Evolutionary conservation across 805 yeast species (phyloP), one percentile per base, ranked within the genome.

Genomic region (Wickerhamiella cacticola): DNA sequence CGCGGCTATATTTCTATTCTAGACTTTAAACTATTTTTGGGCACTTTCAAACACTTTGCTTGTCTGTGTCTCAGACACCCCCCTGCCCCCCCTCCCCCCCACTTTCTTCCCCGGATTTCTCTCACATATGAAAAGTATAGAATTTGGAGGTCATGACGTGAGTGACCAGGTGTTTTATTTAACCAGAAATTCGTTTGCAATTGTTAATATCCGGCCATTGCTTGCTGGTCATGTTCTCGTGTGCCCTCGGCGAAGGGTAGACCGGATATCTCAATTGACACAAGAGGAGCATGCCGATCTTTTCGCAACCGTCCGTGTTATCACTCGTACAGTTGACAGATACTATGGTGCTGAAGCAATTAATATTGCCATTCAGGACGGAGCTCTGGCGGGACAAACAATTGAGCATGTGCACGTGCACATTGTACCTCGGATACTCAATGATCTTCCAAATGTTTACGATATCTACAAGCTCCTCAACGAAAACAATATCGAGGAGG

Each of bases 341-440:
- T 67, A 72, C 10, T 92, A 79, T 62, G 71, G 78, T 29, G 94
- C 96, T 1, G 94, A 88, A 55, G 71, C 95, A 1, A 59, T 87
- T 51, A 94, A 94, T 60, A 73, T 92, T 34, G 89, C 96, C 9
- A 85, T 94, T 50, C 99, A 92, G 62, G 99, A 92, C 61, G 98
- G 98, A 0, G 83, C 87, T 0, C 86, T 86, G 44, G 89, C 96
- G 1, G 98, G 98, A 3, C 98, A 92, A 61, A 76, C 88, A n/a
- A 80, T 92, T 2, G 95, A 96, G 4, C 98, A 92, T 64, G 71
- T 89, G 24, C 98, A 92, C 63, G 82, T 95, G 18, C 99, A 92
- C 62, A 66, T 92, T 16, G 87, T 92, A 18, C 99, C 99, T 5
- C 71, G 99, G 35, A 70, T 68, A 45, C 53, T 62, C 10, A 62